Evolutionary conservation across 148 eudicot species (phyloP), one percentile per base, ranked within the genome.

Genomic region (Arctostaphylos glauca): DNA sequence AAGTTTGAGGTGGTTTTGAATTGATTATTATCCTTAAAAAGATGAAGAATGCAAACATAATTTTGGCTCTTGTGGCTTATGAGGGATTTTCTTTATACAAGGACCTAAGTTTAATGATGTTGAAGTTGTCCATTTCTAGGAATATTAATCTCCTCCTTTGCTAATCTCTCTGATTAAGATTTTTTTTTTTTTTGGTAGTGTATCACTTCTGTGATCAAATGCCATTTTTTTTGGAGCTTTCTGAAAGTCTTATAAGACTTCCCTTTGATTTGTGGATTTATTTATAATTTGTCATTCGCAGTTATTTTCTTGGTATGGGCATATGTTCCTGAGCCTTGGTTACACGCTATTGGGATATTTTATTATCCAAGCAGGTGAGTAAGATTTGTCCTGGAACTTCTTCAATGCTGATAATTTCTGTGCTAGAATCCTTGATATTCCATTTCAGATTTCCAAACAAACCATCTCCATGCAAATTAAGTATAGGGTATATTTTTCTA

Each of bases 361-460:
- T 93, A 95, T 86, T 95, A 92, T 87, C 98, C 97, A 47, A 92
- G 90, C 92, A 93, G 93, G 98, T 92, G n/a, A 81, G 87, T 84
- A 18, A 54, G 59, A 80, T 58, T 50, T 31, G 47, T 49, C 55
- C 68, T 72, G 49, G 43, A 13, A 43, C 58, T 64, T 62, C 58
- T 47, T 66, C 38, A 78, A 21, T 58, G 15, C 53, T 9, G 74
- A 73, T 21, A 46, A 16, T 23, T 25, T 54, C 52, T 43, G 15
- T 4, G 2, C 47, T 18, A 21, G 18, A 5, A 7, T 4, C 0
- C 47, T 18, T 13, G 18, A 5, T 62, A 76, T 53, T 77, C 14
- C 47, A 4, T 31, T 31, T 31, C 38, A 1, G 38, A 3, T 79
- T 46, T 62, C 43, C 14, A 5, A 44, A 58, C 66, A 58, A 56